phyloP scores from a whole-genome alignment of 2,329 filamentous ascomycete genomes.

The Apiospora koreana region DNA sequence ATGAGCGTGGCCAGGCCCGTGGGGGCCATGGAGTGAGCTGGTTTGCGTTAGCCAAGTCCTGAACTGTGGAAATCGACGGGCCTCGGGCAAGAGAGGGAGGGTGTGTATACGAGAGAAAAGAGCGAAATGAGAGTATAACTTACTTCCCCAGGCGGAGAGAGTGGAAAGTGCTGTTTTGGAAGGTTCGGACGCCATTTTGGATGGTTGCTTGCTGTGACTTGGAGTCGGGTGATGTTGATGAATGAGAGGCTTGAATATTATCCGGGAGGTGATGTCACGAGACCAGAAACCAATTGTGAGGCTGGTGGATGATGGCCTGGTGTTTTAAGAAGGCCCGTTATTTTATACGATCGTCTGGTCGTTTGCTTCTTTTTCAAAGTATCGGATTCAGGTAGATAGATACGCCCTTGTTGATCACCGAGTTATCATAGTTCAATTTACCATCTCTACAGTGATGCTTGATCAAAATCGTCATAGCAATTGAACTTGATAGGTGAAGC shows the following conservation, averaged over 20 bases:
- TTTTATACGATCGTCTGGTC: not conserved
- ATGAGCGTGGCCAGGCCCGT: constrained; percentile 58
- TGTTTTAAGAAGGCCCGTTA: not conserved
- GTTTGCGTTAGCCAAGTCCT: not conserved
- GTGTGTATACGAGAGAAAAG: too few species aligned
- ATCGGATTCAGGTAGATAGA: too few species aligned
- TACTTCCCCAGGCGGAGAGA: constrained; percentile 52
- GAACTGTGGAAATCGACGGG: not conserved
- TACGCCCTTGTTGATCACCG: not conserved
- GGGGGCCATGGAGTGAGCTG: constrained; percentile 56
- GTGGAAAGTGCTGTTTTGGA: constrained; percentile 35
- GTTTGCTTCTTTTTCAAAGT: not conserved
- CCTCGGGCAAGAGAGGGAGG: not conserved
- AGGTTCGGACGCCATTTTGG: constrained; percentile 33
- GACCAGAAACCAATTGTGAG: not conserved
- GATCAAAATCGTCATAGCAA: not conserved
- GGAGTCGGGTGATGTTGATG: not conserved
- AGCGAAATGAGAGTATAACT: constrained; percentile 26
- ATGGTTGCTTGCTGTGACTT: not conserved
- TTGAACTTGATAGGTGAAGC: not conserved
- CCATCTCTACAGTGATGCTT: not conserved
- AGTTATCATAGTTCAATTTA: not conserved
- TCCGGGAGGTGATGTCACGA: not conserved
- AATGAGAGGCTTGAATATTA: not conserved
- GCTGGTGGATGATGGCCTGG: not conserved